phyloP scores from a whole-genome alignment of 768 basidiomycete species.

The Collybiopsis confluens region DNA sequence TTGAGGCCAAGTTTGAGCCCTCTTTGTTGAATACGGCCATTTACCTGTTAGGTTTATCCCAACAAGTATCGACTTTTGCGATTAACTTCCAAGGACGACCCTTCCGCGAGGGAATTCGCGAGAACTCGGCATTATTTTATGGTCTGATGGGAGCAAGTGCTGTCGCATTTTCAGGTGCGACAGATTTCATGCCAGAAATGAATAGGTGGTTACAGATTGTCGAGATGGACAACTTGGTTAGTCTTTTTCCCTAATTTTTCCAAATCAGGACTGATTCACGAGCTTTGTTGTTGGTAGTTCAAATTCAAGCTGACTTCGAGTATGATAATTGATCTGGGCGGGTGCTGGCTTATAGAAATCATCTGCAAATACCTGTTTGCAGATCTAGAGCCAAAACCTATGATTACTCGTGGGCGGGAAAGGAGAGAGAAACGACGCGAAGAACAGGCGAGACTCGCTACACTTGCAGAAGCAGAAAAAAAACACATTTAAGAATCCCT shows the following conservation, averaged over 20 bases:
- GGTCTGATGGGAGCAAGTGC: slow-evolving; percentile 85
- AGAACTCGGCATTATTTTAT: slow-evolving; percentile 91
- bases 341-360: slow-evolving; percentile 82
- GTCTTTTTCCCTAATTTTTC: slow-evolving; percentile 25
- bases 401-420: slow-evolving; percentile 83
- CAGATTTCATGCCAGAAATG: slow-evolving; percentile 91
- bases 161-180: slow-evolving; percentile 91
- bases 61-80: slow-evolving; percentile 97
- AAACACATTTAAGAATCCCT: background rate
- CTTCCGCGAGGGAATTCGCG: slow-evolving; percentile 96
- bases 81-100: slow-evolving; percentile 99
- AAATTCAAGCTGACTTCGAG: slow-evolving; percentile 67
- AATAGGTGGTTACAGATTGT: slow-evolving; percentile 97
- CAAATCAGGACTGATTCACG: background rate
- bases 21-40: slow-evolving; percentile 94
- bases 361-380: slow-evolving; percentile 86
- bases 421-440: slow-evolving; percentile 61
- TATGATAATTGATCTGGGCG: slow-evolving; percentile 87
- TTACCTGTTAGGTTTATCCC: slow-evolving; percentile 90
- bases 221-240: slow-evolving; percentile 73
- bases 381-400: slow-evolving; percentile 76
- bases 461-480: slow-evolving; percentile 17
- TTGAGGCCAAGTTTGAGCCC: slow-evolving; percentile 96
- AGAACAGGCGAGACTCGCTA: slow-evolving; percentile 26
- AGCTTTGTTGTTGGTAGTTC: slow-evolving; percentile 64